Conservation (phyloP, 805 yeast species). For the Barnettozyma sucrosica region DNA sequence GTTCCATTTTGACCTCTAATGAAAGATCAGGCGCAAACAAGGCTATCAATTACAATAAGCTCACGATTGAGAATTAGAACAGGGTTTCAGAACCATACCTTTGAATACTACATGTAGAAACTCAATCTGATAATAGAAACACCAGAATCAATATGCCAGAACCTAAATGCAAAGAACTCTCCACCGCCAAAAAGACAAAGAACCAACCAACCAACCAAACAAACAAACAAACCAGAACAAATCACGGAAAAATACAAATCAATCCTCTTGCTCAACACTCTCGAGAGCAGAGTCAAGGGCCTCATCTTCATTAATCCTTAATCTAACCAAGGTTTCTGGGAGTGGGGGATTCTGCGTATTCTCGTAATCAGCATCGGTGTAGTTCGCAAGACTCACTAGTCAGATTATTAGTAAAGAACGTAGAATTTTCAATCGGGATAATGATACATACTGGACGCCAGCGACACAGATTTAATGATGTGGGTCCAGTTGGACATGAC, state of each 20-base stretch:
- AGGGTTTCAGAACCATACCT: neutral
- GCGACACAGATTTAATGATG: conserved; percentile 51
- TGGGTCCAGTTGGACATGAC: conserved; percentile 63
- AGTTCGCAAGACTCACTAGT: conserved; percentile 38
- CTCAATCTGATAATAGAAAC: neutral
- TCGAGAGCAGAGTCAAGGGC: neutral
- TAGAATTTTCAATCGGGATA: neutral
- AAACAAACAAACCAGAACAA: too few relatives aligned
- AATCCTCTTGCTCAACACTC: conserved; percentile 29
- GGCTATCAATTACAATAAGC: conserved; percentile 33
- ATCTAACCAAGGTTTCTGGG: conserved; percentile 63
- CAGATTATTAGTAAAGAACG: neutral
- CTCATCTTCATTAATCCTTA: conserved; percentile 40
- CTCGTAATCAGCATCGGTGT: conserved; percentile 26
- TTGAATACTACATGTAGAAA: neutral
- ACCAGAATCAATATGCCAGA: neutral
- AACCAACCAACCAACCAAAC: too few relatives aligned
- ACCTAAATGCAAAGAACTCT: conserved; percentile 2
- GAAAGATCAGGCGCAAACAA: conserved; percentile 29
- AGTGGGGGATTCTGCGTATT: conserved; percentile 37
- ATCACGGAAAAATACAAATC: conserved; percentile 3
- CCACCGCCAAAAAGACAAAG: too few relatives aligned
- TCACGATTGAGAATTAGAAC: conserved; percentile 27
- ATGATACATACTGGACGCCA: conserved; percentile 39
- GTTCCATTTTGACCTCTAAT: conserved; percentile 33